Conservation (phyloP, 208 protist genomes). For the Trypanosomatidae sp. region DNA sequence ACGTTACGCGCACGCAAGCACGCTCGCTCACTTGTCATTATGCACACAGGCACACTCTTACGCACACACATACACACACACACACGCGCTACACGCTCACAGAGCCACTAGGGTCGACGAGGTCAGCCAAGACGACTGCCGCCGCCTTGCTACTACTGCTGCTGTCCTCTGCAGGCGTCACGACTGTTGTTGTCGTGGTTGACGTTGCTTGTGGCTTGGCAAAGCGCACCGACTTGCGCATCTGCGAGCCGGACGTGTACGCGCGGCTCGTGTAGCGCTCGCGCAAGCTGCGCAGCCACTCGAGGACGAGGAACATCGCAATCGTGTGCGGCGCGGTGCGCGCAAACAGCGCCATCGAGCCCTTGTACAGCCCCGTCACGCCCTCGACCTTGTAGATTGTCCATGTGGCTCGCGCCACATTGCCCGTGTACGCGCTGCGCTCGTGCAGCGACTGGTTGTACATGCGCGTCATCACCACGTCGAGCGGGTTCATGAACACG, state of each 20-base stretch:
- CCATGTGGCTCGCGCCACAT: constrained; percentile 12
- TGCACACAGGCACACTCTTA: no score
- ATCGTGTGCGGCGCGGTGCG: constrained; percentile 52
- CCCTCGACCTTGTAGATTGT: constrained; percentile 45
- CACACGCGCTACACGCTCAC: no score
- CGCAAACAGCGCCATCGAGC: constrained; percentile 26
- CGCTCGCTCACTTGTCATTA: no score
- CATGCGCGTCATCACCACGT: constrained; percentile 51
- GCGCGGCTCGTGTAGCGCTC: constrained; percentile 22
- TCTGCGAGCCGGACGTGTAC: constrained; percentile 32
- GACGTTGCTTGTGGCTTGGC: background rate
- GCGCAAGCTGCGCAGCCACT: constrained; percentile 31
- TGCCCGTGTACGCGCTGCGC: constrained; percentile 11
- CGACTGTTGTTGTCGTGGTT: background rate
- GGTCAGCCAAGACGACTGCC: no score
- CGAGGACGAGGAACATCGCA: constrained; percentile 36
- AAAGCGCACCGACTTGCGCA: constrained; percentile 19
- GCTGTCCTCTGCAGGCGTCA: constrained; percentile 1
- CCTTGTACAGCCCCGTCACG: constrained; percentile 60
- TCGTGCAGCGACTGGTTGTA: constrained; percentile 21
- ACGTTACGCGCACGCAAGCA: no score
- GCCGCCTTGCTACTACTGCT: no score
- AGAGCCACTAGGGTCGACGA: no score
- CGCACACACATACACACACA: no score
- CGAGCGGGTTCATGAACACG: constrained; percentile 32